Evolutionary conservation across 139 green algal genomes (phyloP), one percentile per base, ranked within the genome.

Genomic region (Zygnema cylindricum): DNA sequence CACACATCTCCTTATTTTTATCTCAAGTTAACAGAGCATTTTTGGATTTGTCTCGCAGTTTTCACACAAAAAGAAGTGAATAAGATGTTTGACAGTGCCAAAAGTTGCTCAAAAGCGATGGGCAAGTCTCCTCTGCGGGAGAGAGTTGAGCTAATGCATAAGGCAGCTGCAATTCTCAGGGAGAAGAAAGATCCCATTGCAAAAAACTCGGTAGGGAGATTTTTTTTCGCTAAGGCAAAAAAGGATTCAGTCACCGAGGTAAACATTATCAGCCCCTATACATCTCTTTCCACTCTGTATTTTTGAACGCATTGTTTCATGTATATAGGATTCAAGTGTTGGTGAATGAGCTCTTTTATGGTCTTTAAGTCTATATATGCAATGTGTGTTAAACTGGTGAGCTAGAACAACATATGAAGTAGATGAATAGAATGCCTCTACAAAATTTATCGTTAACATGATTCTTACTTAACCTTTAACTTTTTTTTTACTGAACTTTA

Each of bases 61-160:
- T 98, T 96, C 94, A 98, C 95, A 0, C 94, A 95, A 75, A 86
- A 94, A 11, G 97, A 99, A 89, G 96, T 98, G 33, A 95, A 99
- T 75, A 89, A 69, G 25, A 93, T 95, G 16, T 98, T 97, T 76
- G 90, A 93, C 33, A 77, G 85, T 1, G 95, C 96, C 2, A 97
- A 96, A 89, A 87, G 78, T 1, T 96, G 95, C 0, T 96, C 98
- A 69, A 95, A 96, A 87, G 36, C 69, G 1, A 98, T 96, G 96
- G 95, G 95, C 0, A 93, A 86, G 63, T 98, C 95, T 0, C 96
- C 97, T 22, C 93, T 99, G 39, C 97, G 94, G 94, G 96, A 97
- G 92, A 94, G 96, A 1, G 96, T 95, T 1, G 93, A 97, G 90
- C 73, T 94, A 2, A 89, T 99, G 82, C 94, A 98, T 79, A 95